phyloP scores from a whole-genome alignment of 1,284 basidiomycete genomes.

The Cutaneotrichosporon cutaneum region DNA sequence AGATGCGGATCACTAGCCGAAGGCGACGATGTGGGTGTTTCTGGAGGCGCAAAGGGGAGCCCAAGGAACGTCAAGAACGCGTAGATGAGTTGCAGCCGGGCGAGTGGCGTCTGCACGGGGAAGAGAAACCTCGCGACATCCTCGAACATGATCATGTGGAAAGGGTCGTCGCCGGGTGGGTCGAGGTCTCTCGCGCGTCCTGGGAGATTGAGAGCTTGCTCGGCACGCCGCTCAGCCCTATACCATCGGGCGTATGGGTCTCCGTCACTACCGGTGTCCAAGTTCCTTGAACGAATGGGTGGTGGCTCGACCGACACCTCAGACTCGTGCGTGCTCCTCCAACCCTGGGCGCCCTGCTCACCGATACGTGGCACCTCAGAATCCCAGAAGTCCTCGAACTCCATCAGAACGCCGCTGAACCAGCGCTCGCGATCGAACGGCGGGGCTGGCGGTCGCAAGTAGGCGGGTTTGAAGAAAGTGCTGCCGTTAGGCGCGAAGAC shows the following conservation, averaged over 20 bases:
- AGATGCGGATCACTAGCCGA: slow-evolving; percentile 52
- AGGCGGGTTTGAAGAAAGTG: slow-evolving; percentile 52
- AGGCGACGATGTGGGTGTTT: slow-evolving; percentile 48
- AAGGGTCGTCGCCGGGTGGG: slow-evolving; percentile 64
- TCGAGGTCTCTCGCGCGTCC: slow-evolving; percentile 60
- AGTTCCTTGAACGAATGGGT: slow-evolving; percentile 51
- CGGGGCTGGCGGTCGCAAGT: slow-evolving; percentile 24
- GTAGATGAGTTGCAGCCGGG: slow-evolving; percentile 66
- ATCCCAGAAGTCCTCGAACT: slow-evolving; percentile 58
- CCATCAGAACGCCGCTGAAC: slow-evolving; percentile 38
- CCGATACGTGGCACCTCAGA: slow-evolving; percentile 55
- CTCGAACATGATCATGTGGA: slow-evolving; percentile 71
- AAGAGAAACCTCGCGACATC: slow-evolving; percentile 74
- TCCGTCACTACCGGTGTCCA: neutral
- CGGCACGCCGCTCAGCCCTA: slow-evolving; percentile 59
- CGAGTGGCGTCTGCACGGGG: slow-evolving; percentile 58
- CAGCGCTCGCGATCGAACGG: slow-evolving; percentile 27
- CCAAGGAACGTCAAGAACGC: slow-evolving; percentile 76
- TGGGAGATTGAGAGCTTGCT: slow-evolving; percentile 58
- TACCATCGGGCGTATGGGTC: slow-evolving; percentile 74
- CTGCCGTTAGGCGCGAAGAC: slow-evolving; percentile 22
- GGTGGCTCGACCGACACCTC: neutral
- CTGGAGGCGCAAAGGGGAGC: slow-evolving; percentile 57
- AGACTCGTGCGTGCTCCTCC: slow-evolving; percentile 37
- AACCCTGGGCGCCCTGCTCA: slow-evolving; percentile 53